Base-by-base conservation (phyloP, 2,329 filamentous ascomycete genomes). In the Truncatella angustata region DNA sequence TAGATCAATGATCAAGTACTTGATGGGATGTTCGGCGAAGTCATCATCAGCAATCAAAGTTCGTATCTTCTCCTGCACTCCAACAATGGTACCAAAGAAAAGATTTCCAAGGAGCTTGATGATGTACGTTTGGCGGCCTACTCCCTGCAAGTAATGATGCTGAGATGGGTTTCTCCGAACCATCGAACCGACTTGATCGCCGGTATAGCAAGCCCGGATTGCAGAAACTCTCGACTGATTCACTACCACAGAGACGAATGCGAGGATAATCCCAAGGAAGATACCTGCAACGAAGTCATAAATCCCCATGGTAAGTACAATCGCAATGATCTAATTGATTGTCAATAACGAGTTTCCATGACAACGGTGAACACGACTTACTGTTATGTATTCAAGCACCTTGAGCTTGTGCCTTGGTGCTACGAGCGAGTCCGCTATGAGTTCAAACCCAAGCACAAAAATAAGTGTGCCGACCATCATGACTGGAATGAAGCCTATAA, bases 11-110 rank as follows among this genome's bases (percentile, higher is more conserved):
- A 99, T 84, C 37, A 99, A 77, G 66, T 91, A 99, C 58, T 90
- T 87, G 65, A 97, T 94, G 0, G 93, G 91, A 49, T 86, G 81
- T 58, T 83, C 76, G 23, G 77, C 75, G 65, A 97, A 97, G 2
- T 85, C 81, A 55, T 93, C 86, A 26, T 96, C 91, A 24, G 92
- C 86, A 43, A 97, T 86, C 28, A 97, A 74, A 4, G 79, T 84
- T 20, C 92, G 84, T 55, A 97, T 92, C 57, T 88, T 88, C 56
- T 90, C 88, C 69, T 99, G 94, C 0, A 99, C 93, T 44, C 90
- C 91, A 49, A 97, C 93, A 58, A 99, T 96, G 3, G 92, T 97
- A 14, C 94, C 94, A 60, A 99, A 99, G 76, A 99, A 99, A n/a
- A 99, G 81, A 64, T 93, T 97, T 0, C 94, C 93, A 0, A 89